A percentile compares a stretch with the other conserved stretches of the same genome.
phyloP scores from a whole-genome alignment of 441 rosid genomes.

The Corymbia calophylla region DNA sequence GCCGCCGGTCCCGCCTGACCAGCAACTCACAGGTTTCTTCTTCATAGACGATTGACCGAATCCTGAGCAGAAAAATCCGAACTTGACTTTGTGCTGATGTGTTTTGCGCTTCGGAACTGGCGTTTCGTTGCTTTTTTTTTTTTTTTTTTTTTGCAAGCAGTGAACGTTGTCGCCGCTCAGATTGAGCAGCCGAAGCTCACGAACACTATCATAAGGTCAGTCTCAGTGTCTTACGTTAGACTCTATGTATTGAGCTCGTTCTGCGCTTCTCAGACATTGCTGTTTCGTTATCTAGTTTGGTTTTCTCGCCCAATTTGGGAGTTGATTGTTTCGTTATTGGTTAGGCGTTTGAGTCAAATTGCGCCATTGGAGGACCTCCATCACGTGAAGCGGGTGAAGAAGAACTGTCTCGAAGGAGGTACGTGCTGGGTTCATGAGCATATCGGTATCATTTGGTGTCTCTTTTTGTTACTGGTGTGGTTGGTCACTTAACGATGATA shows the following conservation, averaged over 20 bases:
- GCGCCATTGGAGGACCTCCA: constrained; percentile 64
- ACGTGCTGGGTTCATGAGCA: neutral
- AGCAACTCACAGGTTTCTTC: constrained; percentile 53
- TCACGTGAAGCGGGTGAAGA: constrained; percentile 74
- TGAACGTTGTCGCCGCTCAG: neutral
- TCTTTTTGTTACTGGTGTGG: neutral
- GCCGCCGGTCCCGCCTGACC: constrained; percentile 33
- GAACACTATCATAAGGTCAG: constrained; percentile 51
- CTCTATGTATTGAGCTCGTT: neutral
- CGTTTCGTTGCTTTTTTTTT: neutral
- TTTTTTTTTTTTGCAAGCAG: neutral
- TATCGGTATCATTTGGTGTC: neutral
- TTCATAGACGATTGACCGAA: neutral
- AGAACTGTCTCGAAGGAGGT: constrained; percentile 33
- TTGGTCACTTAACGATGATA: neutral
- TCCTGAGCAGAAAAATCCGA: neutral
- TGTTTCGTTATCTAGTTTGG: neutral
- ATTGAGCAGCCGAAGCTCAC: constrained; percentile 41
- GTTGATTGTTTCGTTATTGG: neutral
- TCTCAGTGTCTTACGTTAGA: neutral
- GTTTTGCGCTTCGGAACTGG: neutral
- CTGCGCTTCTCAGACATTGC: neutral
- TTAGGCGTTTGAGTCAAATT: constrained; percentile 59
- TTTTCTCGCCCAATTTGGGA: neutral
- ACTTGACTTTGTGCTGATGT: neutral